Evolutionary conservation across 1,139 yeast species (phyloP), one percentile per base, ranked within the genome.

Genomic region (Yamadazyma spencermartinsiae): DNA sequence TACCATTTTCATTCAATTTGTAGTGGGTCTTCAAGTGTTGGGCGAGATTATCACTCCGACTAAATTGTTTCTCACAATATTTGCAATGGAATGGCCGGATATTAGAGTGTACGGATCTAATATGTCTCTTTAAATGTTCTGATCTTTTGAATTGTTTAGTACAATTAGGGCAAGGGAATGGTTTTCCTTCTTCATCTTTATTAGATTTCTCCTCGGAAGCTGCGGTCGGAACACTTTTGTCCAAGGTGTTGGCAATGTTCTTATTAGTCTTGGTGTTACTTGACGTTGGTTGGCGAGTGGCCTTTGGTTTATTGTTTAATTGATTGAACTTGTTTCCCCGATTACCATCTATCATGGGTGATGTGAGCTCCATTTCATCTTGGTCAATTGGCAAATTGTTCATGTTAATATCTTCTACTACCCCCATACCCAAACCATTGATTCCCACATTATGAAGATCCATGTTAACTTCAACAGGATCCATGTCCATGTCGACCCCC

Each of bases 21-120:
- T 65, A 70, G 47, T 72, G 78, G 8, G 77, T 72, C 52, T 72
- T 72, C 50, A 71, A 61, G 53, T 72, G 79, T 49, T 72, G 77
- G 10, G 76, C 74, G 54, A 72, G 63, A 48, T 72, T 73, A 53
- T 73, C 79, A 11, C 68, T 61, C 41, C 79, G 52, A 41, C 69
- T 61, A 44, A 73, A 73, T 54, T 69, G 70, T 61, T 72, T 72
- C 25, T 72, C 76, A 51, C 79, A 73, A 48, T 63, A 67, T 42
- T 67, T 67, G 54, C 79, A 73, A 43, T 68, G 74, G 56, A 68
- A 72, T 1, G 79, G 78, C 20, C 76, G 56, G 38, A 69, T 68
- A 46, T 69, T 70, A 12, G 74, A 67, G 51, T 72, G 79, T 20
- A 73, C 79, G 3, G 75, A 68, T 41, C 79, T 51, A 32, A 68